Evolutionary conservation across 2,329 filamentous ascomycete genomes (phyloP).

Genomic region (Scleromitrula shiraiana): DNA sequence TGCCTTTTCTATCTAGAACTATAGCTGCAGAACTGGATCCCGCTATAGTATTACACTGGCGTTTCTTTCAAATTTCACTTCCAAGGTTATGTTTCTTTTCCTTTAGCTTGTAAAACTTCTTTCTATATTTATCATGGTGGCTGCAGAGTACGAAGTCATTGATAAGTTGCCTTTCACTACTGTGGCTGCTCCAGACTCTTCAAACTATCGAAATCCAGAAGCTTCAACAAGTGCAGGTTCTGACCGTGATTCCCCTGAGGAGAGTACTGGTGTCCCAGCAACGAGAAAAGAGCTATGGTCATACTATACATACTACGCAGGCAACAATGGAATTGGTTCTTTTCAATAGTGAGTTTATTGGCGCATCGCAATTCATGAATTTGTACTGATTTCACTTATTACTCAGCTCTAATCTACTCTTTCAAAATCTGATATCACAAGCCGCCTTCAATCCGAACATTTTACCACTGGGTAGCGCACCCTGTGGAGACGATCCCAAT

Average conservation of each 20-base stretch:
- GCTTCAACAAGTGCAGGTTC: neutral
- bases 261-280: conserved; percentile 17
- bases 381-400: conserved; percentile 2
- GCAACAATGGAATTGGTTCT: conserved; percentile 27
- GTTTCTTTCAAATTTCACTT: neutral
- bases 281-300: conserved; percentile 25
- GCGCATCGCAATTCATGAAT: neutral
- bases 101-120: neutral
- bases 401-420: conserved; percentile 26
- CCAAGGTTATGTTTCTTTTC: neutral
- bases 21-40: no score
- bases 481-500: conserved; percentile 23
- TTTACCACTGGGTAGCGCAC: conserved; percentile 24
- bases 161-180: conserved; percentile 20
- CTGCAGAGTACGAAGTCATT: neutral
- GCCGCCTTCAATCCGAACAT: conserved; percentile 28
- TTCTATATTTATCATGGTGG: neutral
- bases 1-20: no score
- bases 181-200: conserved; percentile 17
- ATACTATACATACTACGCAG: conserved; percentile 28
- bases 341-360: conserved; percentile 27
- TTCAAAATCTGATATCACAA: conserved; percentile 29
- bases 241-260: neutral
- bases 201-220: conserved; percentile 16
- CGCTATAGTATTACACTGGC: no score